Evolutionary conservation across 805 yeast species (phyloP).

Genomic region (Ogataea degrootiae): DNA sequence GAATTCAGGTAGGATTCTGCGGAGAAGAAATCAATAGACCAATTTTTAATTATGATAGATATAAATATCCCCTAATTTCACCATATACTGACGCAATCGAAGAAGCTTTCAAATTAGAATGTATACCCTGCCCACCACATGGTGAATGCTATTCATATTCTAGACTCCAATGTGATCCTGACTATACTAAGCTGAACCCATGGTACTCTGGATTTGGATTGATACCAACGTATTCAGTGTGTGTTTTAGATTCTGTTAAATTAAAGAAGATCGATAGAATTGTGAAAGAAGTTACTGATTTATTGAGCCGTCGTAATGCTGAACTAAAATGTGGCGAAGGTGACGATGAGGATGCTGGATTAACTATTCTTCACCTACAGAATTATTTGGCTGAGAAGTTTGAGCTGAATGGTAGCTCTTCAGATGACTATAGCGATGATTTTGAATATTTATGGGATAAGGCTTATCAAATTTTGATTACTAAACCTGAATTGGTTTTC

Average conservation of each 20-base stretch:
- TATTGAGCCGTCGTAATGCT: conserved; percentile 71
- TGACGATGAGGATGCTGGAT: conserved; percentile 27
- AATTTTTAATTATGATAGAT: conserved; percentile 17
- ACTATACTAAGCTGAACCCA: conserved; percentile 49
- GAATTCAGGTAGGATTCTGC: conserved; percentile 67
- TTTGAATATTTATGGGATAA: conserved; percentile 27
- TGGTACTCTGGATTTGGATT: conserved; percentile 53
- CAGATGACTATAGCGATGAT: conserved; percentile 9
- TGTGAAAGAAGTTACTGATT: conserved; percentile 57
- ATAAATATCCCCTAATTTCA: conserved; percentile 6
- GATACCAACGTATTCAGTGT: conserved; percentile 57
- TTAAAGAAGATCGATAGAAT: conserved; percentile 65
- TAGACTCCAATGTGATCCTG: conserved; percentile 67
- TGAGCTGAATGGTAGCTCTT: conserved; percentile 2
- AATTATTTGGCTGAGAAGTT: conserved; percentile 50
- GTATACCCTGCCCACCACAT: conserved; percentile 79
- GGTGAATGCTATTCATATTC: conserved; percentile 68
- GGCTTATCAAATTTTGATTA: conserved; percentile 9
- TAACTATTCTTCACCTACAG: conserved; percentile 62
- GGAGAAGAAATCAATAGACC: conserved; percentile 52
- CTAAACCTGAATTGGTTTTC: conserved; percentile 18
- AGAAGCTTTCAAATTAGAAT: conserved; percentile 50
- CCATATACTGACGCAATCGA: conserved; percentile 37
- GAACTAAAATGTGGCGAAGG: conserved; percentile 36
- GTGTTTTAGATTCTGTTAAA: conserved; percentile 75